Evolutionary conservation across 1,284 basidiomycete species (phyloP).

Genomic region (Sanghuangporus weigelae): DNA sequence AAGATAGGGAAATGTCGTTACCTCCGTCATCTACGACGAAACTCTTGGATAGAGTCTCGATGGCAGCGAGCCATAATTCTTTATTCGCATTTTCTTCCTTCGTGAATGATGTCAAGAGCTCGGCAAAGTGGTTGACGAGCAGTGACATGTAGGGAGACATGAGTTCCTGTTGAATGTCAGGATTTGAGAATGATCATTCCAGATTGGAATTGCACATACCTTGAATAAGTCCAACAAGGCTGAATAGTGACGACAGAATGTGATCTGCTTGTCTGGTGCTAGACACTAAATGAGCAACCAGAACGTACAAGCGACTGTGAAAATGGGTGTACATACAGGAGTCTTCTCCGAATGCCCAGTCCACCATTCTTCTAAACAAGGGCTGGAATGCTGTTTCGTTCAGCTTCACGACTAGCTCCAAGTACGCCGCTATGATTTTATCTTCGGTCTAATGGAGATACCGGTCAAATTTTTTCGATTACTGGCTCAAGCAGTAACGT

Average conservation of each 20-base stretch:
- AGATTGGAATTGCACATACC: constrained; percentile 35
- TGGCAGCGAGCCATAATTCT: constrained; percentile 59
- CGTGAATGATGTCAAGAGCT: constrained; percentile 53
- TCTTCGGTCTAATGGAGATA: constrained; percentile 40
- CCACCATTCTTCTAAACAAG: constrained; percentile 86
- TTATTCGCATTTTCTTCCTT: constrained; percentile 29
- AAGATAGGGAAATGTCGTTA: constrained; percentile 26
- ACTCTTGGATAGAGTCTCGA: constrained; percentile 65
- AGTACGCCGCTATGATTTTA: constrained; percentile 69
- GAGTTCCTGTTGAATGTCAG: constrained; percentile 46
- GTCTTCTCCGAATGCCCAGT: constrained; percentile 84
- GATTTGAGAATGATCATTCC: constrained; percentile 5
- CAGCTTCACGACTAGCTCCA: constrained; percentile 87
- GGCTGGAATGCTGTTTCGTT: constrained; percentile 93
- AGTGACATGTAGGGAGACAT: constrained; percentile 90
- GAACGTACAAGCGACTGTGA: background rate
- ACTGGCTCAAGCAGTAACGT: constrained; percentile 13
- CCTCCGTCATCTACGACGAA: constrained; percentile 79
- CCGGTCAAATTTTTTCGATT: background rate
- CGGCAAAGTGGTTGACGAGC: constrained; percentile 65
- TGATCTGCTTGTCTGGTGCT: constrained; percentile 47
- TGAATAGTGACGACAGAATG: constrained; percentile 70
- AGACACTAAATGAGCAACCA: constrained; percentile 2
- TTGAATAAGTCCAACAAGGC: constrained; percentile 82
- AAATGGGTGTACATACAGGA: constrained; percentile 36